These are phyloP conservation scores for Trichosphaerium sp. DNA, from an alignment of 78 protist species.

Conservation along the genomic window DNA sequence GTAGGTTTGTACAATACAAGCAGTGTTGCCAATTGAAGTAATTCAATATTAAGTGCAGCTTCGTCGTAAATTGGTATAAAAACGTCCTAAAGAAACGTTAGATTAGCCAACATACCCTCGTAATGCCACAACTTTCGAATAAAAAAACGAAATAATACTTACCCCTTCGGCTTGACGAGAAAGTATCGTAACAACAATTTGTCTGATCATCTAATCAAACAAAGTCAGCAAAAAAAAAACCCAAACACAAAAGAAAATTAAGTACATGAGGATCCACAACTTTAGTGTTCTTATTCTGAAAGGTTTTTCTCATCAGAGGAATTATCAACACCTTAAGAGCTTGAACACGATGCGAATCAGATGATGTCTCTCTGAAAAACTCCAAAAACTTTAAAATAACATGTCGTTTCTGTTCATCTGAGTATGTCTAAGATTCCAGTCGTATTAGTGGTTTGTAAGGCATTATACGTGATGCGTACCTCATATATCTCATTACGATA, in stretches of 20 bases:
- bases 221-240: too few species aligned
- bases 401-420: constrained; percentile 7
- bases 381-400: constrained; percentile 16
- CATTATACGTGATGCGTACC: too few species aligned
- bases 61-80: neutral
- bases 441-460: too few species aligned
- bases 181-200: too few species aligned
- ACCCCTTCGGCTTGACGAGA: too few species aligned
- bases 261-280: constrained; percentile 13
- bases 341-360: constrained; percentile 38
- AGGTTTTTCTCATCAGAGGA: constrained; percentile 39
- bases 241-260: neutral
- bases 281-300: neutral
- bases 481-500: constrained; percentile 40
- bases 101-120: too few species aligned
- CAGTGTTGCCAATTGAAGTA: constrained; percentile 67
- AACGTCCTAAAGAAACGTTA: too few species aligned
- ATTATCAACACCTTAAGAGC: constrained; percentile 62
- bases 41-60: constrained; percentile 9
- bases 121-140: too few species aligned
- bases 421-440: neutral
- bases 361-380: constrained; percentile 10
- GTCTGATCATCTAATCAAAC: too few species aligned
- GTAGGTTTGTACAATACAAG: constrained; percentile 42
- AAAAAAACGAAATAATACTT: too few species aligned